Evolutionary conservation across 305 asterid genomes (phyloP).

Genomic region (Fraxinus xanthoxyloides): DNA sequence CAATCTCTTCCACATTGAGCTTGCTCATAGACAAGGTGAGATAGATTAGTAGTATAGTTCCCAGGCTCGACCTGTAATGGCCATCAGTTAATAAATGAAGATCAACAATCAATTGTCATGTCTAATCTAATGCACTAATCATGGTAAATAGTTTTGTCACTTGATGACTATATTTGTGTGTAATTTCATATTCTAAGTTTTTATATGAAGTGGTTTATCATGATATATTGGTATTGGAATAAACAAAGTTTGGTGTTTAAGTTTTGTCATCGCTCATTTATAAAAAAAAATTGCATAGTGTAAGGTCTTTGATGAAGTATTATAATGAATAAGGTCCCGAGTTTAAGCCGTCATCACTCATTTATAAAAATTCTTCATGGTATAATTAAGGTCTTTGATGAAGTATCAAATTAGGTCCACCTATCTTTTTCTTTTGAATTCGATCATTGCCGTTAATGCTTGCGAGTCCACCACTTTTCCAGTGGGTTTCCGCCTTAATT

Average conservation of each 20-base stretch:
- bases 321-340: not conserved
- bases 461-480: not conserved
- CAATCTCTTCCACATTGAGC: conserved; percentile 7
- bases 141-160: not conserved
- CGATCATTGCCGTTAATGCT: not conserved
- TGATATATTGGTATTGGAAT: not conserved
- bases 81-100: not conserved
- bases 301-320: no score
- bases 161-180: not conserved
- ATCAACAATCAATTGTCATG: not conserved
- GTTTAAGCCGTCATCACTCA: no score
- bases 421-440: not conserved
- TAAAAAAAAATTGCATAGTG: no score
- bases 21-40: conserved; percentile 23
- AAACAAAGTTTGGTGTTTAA: not conserved
- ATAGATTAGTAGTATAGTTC: conserved; percentile 26
- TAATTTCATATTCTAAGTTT: not conserved
- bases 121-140: not conserved
- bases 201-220: not conserved
- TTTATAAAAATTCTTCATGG: no score
- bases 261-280: not conserved
- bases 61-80: conserved; percentile 26
- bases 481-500: not conserved
- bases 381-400: not conserved
- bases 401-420: not conserved